Evolutionary conservation across 1,139 yeast genomes (phyloP).

Genomic region (Scheffersomyces illinoinensis): DNA sequence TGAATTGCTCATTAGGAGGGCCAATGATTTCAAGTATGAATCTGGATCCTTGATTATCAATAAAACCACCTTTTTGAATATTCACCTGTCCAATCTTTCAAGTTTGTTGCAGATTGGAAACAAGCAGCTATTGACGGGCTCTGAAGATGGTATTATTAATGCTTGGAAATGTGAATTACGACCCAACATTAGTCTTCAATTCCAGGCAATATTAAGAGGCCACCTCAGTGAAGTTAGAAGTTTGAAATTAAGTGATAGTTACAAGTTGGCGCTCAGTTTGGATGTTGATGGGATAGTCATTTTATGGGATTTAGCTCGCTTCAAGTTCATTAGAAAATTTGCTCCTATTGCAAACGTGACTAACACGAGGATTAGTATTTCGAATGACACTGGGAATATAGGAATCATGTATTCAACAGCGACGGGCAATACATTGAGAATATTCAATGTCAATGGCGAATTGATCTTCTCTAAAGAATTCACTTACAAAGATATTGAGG

Average conservation of each 20-base stretch:
- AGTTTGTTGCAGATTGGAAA: conserved; percentile 36
- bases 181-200: conserved; percentile 35
- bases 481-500: conserved; percentile 9
- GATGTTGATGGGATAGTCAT: conserved; percentile 52
- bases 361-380: conserved; percentile 37
- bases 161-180: conserved; percentile 49
- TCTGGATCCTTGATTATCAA: conserved; percentile 45
- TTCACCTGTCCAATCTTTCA: conserved; percentile 40
- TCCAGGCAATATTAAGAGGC: conserved; percentile 52
- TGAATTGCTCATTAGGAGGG: conserved; percentile 40
- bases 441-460: conserved; percentile 61
- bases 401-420: conserved; percentile 30
- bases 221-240: conserved; percentile 47
- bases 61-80: conserved; percentile 38
- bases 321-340: conserved; percentile 48
- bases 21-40: conserved; percentile 23
- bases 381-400: conserved; percentile 58
- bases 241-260: conserved; percentile 49
- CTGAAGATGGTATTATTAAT: conserved; percentile 55
- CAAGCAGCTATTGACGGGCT: conserved; percentile 51
- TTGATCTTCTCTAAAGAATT: conserved; percentile 24
- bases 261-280: conserved; percentile 51
- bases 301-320: conserved; percentile 61
- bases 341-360: conserved; percentile 12
- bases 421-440: conserved; percentile 20